phyloP scores from a whole-genome alignment of 345 rosid genomes.

The Eutrema yunnanense region DNA sequence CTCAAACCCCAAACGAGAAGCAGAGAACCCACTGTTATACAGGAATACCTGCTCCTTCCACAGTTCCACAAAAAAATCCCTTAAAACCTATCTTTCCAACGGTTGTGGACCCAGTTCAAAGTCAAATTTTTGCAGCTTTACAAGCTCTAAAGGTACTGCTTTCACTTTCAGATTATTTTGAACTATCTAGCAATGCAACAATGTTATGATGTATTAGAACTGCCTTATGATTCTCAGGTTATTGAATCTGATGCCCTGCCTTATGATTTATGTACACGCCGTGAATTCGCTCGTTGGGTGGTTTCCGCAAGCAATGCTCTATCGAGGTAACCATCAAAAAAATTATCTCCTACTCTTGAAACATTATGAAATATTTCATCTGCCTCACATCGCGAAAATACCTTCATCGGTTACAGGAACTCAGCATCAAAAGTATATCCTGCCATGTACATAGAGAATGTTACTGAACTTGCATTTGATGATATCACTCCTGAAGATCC shows the following conservation, averaged over 20 bases:
- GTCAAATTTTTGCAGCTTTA: constrained; percentile 77
- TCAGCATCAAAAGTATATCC: constrained; percentile 81
- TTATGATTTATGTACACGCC: constrained; percentile 80
- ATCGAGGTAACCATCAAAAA: constrained; percentile 43
- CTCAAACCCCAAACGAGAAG: constrained; percentile 21
- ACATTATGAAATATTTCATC: not conserved
- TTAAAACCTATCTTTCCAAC: constrained; percentile 67
- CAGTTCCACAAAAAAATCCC: constrained; percentile 51
- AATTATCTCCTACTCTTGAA: not conserved
- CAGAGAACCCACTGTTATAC: constrained; percentile 32
- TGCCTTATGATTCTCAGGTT: constrained; percentile 42
- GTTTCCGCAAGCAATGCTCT: constrained; percentile 71
- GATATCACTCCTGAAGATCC: constrained; percentile 81
- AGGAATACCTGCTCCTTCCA: constrained; percentile 89
- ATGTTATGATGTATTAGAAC: not conserved
- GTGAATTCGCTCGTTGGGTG: constrained; percentile 93
- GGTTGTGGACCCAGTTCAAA: constrained; percentile 72
- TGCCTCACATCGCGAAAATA: not conserved
- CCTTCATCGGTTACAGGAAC: constrained; percentile 47
- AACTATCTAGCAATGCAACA: not conserved
- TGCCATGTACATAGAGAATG: constrained; percentile 90
- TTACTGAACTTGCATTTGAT: constrained; percentile 89
- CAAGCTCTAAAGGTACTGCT: constrained; percentile 68
- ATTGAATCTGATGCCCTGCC: constrained; percentile 70
- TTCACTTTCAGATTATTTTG: not conserved